phyloP scores from a whole-genome alignment of 1,139 yeast species.

The Cylindricascospora bacillispora region DNA sequence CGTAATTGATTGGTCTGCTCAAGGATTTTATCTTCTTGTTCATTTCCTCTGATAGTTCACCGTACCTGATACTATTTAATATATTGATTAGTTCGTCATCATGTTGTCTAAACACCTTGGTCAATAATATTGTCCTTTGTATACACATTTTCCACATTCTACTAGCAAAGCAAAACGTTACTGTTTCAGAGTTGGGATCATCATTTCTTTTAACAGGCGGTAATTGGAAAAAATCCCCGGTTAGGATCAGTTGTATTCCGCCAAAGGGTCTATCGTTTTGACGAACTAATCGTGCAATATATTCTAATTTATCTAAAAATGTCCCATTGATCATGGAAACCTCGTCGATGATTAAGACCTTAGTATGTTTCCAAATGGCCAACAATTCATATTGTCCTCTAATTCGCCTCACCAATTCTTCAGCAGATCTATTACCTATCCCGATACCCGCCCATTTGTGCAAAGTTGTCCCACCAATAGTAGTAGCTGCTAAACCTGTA shows the following conservation, averaged over 20 bases:
- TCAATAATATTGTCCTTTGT: slow-evolving; percentile 42
- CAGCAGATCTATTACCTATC: slow-evolving; percentile 42
- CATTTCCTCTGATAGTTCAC: slow-evolving; percentile 39
- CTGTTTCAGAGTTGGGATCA: slow-evolving; percentile 19
- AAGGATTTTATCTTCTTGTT: slow-evolving; percentile 35
- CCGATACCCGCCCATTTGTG: slow-evolving; percentile 75
- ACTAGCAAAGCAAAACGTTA: slow-evolving; percentile 46
- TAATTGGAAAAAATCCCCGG: slow-evolving; percentile 79
- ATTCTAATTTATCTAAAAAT: slow-evolving; percentile 52
- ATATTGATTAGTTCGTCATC: slow-evolving; percentile 56
- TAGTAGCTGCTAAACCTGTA: slow-evolving; percentile 84
- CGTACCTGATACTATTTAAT: slow-evolving; percentile 63
- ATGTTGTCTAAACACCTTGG: slow-evolving; percentile 58
- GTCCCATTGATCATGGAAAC: slow-evolving; percentile 70
- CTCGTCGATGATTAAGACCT: slow-evolving; percentile 66
- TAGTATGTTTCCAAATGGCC: slow-evolving; percentile 48
- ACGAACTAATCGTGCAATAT: slow-evolving; percentile 43
- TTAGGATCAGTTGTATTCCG: slow-evolving; percentile 63
- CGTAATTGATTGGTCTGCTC: slow-evolving; percentile 41
- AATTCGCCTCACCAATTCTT: slow-evolving; percentile 34
- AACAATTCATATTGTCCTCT: slow-evolving; percentile 32
- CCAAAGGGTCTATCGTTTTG: slow-evolving; percentile 50
- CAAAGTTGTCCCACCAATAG: slow-evolving; percentile 72
- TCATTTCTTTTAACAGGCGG: slow-evolving; percentile 55
- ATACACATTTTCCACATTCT: slow-evolving; percentile 43